These are phyloP conservation scores for Ogataea angusta DNA, from an alignment of 805 yeast genomes.

Conservation along the genomic window DNA sequence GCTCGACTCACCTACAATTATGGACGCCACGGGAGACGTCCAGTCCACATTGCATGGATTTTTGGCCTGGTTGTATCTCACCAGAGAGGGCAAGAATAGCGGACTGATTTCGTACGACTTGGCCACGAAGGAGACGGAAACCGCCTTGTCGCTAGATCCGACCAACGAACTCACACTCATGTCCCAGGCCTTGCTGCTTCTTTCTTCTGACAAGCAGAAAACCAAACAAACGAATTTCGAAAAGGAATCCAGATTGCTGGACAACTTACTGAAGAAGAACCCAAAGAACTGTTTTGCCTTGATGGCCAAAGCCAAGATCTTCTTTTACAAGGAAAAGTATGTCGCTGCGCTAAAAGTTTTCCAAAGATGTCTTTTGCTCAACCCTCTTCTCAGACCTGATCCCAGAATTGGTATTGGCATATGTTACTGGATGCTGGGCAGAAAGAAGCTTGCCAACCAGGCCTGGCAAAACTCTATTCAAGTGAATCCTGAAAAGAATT, in stretches of 20 bases:
- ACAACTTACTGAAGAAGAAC: constrained; percentile 51
- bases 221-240: constrained; percentile 61
- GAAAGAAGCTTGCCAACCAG: constrained; percentile 65
- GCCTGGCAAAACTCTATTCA: constrained; percentile 83
- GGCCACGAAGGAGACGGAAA: constrained; percentile 35
- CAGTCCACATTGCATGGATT: constrained; percentile 55
- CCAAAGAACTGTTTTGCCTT: constrained; percentile 70
- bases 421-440: constrained; percentile 87
- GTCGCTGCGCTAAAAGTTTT: constrained; percentile 71
- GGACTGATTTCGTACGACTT: constrained; percentile 24
- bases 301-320: constrained; percentile 79
- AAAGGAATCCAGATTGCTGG: constrained; percentile 67
- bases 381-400: constrained; percentile 82
- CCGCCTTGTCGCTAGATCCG: constrained; percentile 46
- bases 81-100: constrained; percentile 34
- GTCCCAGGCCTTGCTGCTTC: constrained; percentile 61
- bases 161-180: constrained; percentile 49
- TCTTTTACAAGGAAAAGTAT: constrained; percentile 70
- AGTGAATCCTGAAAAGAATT: constrained; percentile 52
- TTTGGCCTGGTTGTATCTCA: constrained; percentile 70
- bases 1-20: constrained; percentile 35
- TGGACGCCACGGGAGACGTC: constrained; percentile 38
- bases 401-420: constrained; percentile 93
- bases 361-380: constrained; percentile 74
- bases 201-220: constrained; percentile 63